Conservation (phyloP, 225 moss, liverwort and hornwort genomes). For the Pseudoscleropodium purum region DNA sequence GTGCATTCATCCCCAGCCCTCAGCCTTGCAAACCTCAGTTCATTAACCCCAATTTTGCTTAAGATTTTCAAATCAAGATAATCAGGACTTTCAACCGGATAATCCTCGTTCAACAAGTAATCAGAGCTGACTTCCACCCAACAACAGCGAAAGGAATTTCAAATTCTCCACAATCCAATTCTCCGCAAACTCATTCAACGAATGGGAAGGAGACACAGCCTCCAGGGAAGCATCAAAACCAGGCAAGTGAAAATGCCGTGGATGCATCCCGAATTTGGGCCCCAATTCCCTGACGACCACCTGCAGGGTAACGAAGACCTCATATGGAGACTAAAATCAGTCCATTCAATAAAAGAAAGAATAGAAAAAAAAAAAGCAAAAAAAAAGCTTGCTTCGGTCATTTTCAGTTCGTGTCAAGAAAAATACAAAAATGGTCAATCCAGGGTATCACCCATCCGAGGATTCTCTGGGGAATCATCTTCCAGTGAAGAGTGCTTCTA, state of each 20-base stretch:
- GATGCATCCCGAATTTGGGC: not conserved
- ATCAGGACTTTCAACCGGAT: not conserved
- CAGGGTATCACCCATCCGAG: not conserved
- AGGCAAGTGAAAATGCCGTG: too few relatives aligned
- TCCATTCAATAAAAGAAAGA: too few relatives aligned
- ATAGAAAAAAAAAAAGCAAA: not conserved
- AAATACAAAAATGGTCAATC: not conserved
- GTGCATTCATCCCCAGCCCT: not conserved
- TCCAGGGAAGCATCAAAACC: not conserved
- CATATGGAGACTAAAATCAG: not conserved
- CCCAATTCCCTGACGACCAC: not conserved
- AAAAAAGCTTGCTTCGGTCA: not conserved
- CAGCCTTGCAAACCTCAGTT: not conserved
- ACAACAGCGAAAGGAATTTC: not conserved
- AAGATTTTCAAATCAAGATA: not conserved
- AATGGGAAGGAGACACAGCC: not conserved
- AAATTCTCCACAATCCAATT: not conserved
- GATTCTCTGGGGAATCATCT: not conserved
- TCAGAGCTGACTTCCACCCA: not conserved
- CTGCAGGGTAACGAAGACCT: not conserved
- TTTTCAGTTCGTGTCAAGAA: not conserved
- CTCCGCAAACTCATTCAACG: not conserved
- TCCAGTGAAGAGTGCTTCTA: not conserved
- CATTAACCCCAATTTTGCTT: not conserved
- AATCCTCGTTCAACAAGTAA: conserved; percentile 5